Conservation (phyloP, 257 asterid genomes). For the Eucommia ulmoides region DNA sequence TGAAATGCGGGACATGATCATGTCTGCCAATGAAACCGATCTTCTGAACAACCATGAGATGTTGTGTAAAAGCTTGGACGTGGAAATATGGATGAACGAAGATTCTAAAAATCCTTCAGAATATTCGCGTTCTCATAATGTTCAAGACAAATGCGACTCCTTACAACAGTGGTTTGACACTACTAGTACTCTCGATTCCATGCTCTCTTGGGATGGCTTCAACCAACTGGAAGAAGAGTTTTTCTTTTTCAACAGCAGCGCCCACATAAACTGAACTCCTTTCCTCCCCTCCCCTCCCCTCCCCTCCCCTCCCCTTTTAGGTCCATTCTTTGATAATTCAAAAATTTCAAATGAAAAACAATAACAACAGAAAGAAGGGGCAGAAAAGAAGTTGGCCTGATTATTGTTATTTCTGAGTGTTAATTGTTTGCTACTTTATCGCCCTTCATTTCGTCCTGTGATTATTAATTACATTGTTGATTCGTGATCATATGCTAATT, state of each 20-base stretch:
- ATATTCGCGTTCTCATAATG: constrained; percentile 8
- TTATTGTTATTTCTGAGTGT: too few species aligned
- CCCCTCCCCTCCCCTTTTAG: too few species aligned
- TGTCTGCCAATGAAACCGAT: constrained; percentile 1
- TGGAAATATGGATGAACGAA: constrained; percentile 19
- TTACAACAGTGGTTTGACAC: constrained; percentile 19
- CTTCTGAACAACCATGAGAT: constrained; percentile 9
- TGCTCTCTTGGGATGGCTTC: constrained; percentile 32
- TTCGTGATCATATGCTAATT: too few species aligned
- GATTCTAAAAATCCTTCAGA: constrained; percentile 21
- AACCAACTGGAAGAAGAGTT: constrained; percentile 22
- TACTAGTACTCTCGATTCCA: constrained; percentile 33
- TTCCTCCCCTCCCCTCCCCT: background rate
- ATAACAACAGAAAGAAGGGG: too few species aligned
- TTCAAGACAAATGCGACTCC: constrained; percentile 10
- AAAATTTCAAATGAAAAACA: too few species aligned
- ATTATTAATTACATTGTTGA: too few species aligned
- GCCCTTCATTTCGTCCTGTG: too few species aligned
- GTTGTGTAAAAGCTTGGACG: constrained; percentile 13
- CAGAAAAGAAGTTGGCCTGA: too few species aligned
- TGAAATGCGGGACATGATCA: background rate
- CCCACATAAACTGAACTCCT: too few species aligned
- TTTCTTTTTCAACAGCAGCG: constrained; percentile 3
- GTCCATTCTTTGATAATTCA: too few species aligned
- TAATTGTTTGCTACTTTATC: too few species aligned